A percentile compares a stretch with the other conserved stretches of the same genome.
Conservation (phyloP, 2,329 filamentous ascomycete genomes). For the Ophiocordyceps camponoti-saundersi region DNA sequence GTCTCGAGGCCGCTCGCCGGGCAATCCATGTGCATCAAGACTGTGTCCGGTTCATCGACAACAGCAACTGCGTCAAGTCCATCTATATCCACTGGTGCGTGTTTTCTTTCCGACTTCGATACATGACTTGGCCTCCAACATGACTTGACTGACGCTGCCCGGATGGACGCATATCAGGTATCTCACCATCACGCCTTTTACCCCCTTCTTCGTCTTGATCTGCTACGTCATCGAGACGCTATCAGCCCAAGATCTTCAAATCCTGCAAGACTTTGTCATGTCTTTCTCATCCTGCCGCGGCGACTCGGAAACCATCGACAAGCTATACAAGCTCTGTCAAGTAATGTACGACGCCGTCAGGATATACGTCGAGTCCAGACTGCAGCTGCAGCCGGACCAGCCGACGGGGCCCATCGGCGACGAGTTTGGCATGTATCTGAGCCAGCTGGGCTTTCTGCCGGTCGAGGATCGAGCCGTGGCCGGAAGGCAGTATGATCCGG, state of each 20-base stretch:
- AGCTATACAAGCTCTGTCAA: slow-evolving; percentile 43
- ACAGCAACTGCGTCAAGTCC: slow-evolving; percentile 21
- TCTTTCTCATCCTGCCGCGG: slow-evolving; percentile 34
- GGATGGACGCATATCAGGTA: background rate
- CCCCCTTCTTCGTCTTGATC: slow-evolving; percentile 42
- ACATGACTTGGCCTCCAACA: too few species aligned
- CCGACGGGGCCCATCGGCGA: slow-evolving; percentile 32
- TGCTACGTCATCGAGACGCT: slow-evolving; percentile 38
- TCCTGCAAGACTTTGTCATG: slow-evolving; percentile 36
- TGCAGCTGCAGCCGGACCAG: slow-evolving; percentile 26
- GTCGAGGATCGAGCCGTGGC: slow-evolving; percentile 13
- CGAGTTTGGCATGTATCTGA: slow-evolving; percentile 48
- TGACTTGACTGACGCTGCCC: too few species aligned
- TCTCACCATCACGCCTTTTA: slow-evolving; percentile 31
- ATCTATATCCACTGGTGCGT: slow-evolving; percentile 37
- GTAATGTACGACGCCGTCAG: slow-evolving; percentile 44
- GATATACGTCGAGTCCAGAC: slow-evolving; percentile 44
- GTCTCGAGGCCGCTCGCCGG: slow-evolving; percentile 29
- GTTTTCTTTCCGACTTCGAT: background rate
- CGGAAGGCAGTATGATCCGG: slow-evolving; percentile 7
- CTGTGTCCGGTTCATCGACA: slow-evolving; percentile 23
- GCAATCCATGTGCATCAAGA: slow-evolving; percentile 27
- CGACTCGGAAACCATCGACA: slow-evolving; percentile 40
- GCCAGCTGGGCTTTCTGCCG: slow-evolving; percentile 45
- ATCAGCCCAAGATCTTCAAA: slow-evolving; percentile 32